A percentile compares a stretch with the other conserved stretches of the same genome.
Conservation (phyloP, 2,329 filamentous ascomycete species). For the Aureobasidium sp. region DNA sequence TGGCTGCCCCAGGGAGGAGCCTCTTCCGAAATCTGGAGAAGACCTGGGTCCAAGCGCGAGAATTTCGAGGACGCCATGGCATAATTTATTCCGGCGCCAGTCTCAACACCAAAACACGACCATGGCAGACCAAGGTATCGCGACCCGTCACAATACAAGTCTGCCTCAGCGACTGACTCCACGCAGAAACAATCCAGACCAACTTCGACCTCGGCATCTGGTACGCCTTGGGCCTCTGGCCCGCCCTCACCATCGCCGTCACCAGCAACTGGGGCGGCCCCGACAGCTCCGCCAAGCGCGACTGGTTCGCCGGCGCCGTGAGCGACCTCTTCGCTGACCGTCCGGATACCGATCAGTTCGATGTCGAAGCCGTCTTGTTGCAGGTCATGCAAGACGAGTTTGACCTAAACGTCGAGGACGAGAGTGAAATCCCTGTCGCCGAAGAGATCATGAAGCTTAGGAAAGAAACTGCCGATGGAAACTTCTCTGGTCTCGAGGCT, state of each 20-base stretch:
- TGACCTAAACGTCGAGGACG: conserved; percentile 86
- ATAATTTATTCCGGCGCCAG: too few species aligned
- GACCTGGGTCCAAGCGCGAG: not conserved
- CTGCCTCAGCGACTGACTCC: not conserved
- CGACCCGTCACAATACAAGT: too few species aligned
- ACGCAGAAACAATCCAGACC: conserved; percentile 18
- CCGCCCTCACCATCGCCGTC: conserved; percentile 78
- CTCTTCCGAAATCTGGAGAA: not conserved
- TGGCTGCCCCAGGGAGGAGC: not conserved
- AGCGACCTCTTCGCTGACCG: conserved; percentile 64
- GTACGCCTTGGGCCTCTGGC: conserved; percentile 69
- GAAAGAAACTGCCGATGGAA: conserved; percentile 52
- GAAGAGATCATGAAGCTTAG: conserved; percentile 63
- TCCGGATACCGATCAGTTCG: conserved; percentile 62
- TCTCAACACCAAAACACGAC: not conserved
- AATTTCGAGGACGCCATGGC: not conserved
- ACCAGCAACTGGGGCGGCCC: conserved; percentile 83
- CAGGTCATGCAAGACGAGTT: conserved; percentile 96
- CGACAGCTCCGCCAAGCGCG: conserved; percentile 76
- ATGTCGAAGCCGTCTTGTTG: conserved; percentile 76
- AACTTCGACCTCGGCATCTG: conserved; percentile 76
- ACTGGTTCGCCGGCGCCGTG: conserved; percentile 89
- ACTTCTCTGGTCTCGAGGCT: conserved; percentile 52
- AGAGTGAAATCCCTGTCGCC: conserved; percentile 69
- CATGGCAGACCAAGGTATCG: conserved; percentile 7